Conservation (phyloP, 1,284 basidiomycete species). For the Rhodotorula sp. region DNA sequence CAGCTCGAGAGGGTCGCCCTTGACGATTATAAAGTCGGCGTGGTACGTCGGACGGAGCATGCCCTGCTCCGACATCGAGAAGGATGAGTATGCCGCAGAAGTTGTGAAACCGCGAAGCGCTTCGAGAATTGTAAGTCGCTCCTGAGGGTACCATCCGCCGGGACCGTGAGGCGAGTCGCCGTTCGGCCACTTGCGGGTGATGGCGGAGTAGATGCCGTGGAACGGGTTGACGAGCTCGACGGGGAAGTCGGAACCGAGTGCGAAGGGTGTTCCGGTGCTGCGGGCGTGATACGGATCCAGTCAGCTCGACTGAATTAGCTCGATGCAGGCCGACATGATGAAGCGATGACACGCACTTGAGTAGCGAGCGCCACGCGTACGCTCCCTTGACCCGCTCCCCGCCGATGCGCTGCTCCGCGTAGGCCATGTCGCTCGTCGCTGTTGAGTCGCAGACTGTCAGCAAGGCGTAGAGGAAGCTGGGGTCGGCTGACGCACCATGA, state of each 20-base stretch:
- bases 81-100: slow-evolving; percentile 81
- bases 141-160: slow-evolving; percentile 69
- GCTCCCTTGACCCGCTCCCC: slow-evolving; percentile 74
- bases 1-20: slow-evolving; percentile 19
- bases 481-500: slow-evolving; percentile 55
- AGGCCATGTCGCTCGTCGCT: slow-evolving; percentile 80
- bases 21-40: slow-evolving; percentile 68
- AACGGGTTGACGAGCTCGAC: slow-evolving; percentile 78
- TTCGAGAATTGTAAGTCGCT: slow-evolving; percentile 70
- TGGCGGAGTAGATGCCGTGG: slow-evolving; percentile 78
- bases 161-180: slow-evolving; percentile 75
- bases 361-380: slow-evolving; percentile 79
- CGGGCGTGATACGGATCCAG: neutral
- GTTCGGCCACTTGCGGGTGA: slow-evolving; percentile 64
- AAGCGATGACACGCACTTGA: slow-evolving; percentile 56
- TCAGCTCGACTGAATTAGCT: neutral
- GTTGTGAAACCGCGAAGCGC: slow-evolving; percentile 70
- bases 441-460: neutral
- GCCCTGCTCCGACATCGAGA: slow-evolving; percentile 65
- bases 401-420: slow-evolving; percentile 76
- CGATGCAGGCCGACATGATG: neutral
- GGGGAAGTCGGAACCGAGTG: slow-evolving; percentile 87
- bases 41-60: slow-evolving; percentile 67
- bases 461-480: too few relatives aligned
- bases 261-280: slow-evolving; percentile 55